These are phyloP conservation scores for Lactifluus volemus DNA, from an alignment of 768 basidiomycete genomes.

Conservation along the genomic window DNA sequence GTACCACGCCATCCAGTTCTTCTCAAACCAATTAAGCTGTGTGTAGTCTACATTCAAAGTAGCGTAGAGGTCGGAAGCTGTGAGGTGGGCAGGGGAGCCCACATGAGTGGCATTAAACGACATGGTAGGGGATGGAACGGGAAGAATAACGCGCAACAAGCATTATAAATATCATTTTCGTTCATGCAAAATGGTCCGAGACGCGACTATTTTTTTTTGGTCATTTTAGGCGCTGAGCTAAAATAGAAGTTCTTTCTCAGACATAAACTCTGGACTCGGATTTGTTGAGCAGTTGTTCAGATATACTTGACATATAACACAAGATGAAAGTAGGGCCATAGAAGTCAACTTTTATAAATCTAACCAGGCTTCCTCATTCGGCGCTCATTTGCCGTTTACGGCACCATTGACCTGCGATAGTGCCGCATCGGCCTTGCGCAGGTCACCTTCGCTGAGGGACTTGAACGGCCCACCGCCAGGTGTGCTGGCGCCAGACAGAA, in stretches of 20 bases:
- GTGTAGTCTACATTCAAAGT: constrained; percentile 47
- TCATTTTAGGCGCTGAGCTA: too few species aligned
- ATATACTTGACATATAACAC: constrained; percentile 12
- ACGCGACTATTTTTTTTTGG: background rate
- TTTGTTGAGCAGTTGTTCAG: constrained; percentile 10
- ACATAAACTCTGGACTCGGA: background rate
- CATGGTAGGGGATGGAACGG: constrained; percentile 5
- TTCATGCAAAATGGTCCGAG: constrained; percentile 7
- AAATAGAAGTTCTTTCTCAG: too few species aligned
- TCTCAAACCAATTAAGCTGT: constrained; percentile 62
- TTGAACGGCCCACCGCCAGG: constrained; percentile 76
- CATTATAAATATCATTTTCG: too few species aligned
- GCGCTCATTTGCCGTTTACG: constrained; percentile 5
- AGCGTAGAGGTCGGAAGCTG: constrained; percentile 43
- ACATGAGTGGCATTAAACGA: constrained; percentile 15
- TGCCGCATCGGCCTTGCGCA: constrained; percentile 82
- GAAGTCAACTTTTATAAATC: constrained; percentile 11
- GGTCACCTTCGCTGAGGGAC: constrained; percentile 80
- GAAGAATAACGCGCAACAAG: background rate
- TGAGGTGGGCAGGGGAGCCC: constrained; percentile 10
- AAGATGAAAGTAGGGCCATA: constrained; percentile 9
- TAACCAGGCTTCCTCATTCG: background rate
- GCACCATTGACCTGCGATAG: constrained; percentile 48
- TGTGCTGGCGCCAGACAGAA: constrained; percentile 69
- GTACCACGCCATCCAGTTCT: constrained; percentile 82